phyloP scores from a whole-genome alignment of 2,329 filamentous ascomycete genomes.

The Calonectria pseudoreteaudii region DNA sequence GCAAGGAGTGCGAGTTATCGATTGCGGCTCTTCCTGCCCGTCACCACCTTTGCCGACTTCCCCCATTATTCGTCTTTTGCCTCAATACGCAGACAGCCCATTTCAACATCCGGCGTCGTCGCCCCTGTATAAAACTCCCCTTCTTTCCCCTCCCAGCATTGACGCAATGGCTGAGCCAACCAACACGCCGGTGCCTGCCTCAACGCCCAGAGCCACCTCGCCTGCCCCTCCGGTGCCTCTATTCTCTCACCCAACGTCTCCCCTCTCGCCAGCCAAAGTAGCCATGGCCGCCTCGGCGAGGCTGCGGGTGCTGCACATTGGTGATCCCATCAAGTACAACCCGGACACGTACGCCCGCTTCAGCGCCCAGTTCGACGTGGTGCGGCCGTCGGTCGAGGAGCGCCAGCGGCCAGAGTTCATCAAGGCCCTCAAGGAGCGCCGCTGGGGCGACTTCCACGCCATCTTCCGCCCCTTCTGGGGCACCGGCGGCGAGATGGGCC shows the following conservation, averaged over 20 bases:
- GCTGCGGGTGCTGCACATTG: slow-evolving; percentile 78
- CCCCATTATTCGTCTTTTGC: background rate
- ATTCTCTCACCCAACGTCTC: slow-evolving; percentile 38
- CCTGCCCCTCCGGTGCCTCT: slow-evolving; percentile 46
- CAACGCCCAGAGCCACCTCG: slow-evolving; percentile 58
- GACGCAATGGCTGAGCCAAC: slow-evolving; percentile 58
- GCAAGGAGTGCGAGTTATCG: slow-evolving; percentile 4
- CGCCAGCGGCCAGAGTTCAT: slow-evolving; percentile 63
- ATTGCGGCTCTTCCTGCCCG: slow-evolving; percentile 24
- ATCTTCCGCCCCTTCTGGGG: slow-evolving; percentile 72
- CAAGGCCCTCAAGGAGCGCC: slow-evolving; percentile 59
- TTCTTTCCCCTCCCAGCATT: background rate
- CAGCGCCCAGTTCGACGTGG: slow-evolving; percentile 57
- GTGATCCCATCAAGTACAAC: slow-evolving; percentile 70
- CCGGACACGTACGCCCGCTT: slow-evolving; percentile 59
- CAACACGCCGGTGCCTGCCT: slow-evolving; percentile 59
- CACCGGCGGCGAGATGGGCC: slow-evolving; percentile 74
- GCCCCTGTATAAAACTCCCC: background rate
- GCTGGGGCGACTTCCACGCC: slow-evolving; percentile 68
- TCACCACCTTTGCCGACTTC: slow-evolving; percentile 3
- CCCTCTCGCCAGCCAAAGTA: slow-evolving; percentile 42
- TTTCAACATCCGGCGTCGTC: background rate
- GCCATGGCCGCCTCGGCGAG: slow-evolving; percentile 43
- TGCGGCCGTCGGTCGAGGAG: slow-evolving; percentile 63
- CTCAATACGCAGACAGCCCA: slow-evolving; percentile 10